Conservation (phyloP, 805 yeast genomes). For the Barnettozyma siamensis region DNA sequence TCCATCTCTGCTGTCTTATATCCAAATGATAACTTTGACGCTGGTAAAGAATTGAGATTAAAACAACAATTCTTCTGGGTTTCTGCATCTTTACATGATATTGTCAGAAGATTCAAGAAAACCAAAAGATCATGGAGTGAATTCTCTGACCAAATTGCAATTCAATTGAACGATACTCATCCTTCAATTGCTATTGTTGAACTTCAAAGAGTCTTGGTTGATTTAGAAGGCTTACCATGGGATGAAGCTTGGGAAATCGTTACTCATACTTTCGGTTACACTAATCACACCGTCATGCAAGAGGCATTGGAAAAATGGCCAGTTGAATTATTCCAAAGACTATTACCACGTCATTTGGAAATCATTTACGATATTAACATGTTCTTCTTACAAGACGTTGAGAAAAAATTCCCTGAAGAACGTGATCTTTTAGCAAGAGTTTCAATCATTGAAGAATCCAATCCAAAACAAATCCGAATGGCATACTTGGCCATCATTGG, state of each 20-base stretch:
- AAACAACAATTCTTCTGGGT: slow-evolving; percentile 98
- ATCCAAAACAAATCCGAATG: slow-evolving; percentile 84
- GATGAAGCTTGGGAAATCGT: slow-evolving; percentile 82
- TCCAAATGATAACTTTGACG: slow-evolving; percentile 89
- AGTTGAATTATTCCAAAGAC: slow-evolving; percentile 65
- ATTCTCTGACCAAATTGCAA: slow-evolving; percentile 81
- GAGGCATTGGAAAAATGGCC: slow-evolving; percentile 98
- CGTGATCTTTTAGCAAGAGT: slow-evolving; percentile 57
- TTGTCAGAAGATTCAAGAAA: slow-evolving; percentile 84
- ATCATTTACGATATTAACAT: slow-evolving; percentile 82
- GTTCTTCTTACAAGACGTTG: slow-evolving; percentile 71
- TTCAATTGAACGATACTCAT: slow-evolving; percentile 92
- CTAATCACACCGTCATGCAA: slow-evolving; percentile 91
- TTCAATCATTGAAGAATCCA: slow-evolving; percentile 78
- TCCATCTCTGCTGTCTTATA: slow-evolving; percentile 88
- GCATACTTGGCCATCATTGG: slow-evolving; percentile 89
- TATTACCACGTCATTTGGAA: slow-evolving; percentile 88
- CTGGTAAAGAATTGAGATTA: slow-evolving; percentile 86
- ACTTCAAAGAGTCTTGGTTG: slow-evolving; percentile 79
- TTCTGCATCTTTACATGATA: slow-evolving; percentile 87
- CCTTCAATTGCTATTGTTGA: slow-evolving; percentile 91
- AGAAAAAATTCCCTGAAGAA: slow-evolving; percentile 70
- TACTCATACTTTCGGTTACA: slow-evolving; percentile 76
- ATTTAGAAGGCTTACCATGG: slow-evolving; percentile 78
- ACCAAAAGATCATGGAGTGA: slow-evolving; percentile 69